Base-by-base conservation (phyloP, 1,284 basidiomycete species). In the Phlebopus sp. region DNA sequence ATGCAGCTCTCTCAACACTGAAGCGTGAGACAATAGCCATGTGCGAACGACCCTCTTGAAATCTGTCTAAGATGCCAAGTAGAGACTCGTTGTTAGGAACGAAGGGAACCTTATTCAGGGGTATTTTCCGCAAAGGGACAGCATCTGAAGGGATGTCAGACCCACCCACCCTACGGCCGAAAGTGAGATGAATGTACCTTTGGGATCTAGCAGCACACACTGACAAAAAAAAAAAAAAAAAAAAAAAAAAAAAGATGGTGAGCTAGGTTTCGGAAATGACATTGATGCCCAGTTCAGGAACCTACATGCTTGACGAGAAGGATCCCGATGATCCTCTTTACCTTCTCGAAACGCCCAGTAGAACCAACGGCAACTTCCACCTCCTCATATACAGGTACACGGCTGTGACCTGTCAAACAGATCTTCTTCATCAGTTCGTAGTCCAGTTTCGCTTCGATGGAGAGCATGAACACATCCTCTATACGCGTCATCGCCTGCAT, bases 41-140 rank as follows among this genome's bases (percentile, higher is more conserved):
- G 63, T 96, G 92, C 36, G 86, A 90, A 34, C 90, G 79, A 9
- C 92, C 92, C 62, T 94, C 91, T 65, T 95, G 92, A 68, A 96
- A 96, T 52, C 79, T 86, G 64, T 95, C 92, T 44, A 96, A 77
- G 55, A 95, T 90, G 34, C 90, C 86, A 17, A 95, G 79, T 4
- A 96, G 74, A 17, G 91, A 81, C 65, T 94, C 90, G 57, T 95
- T 90, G 47, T 82, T 84, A 1, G 92, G 87, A 1, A 95, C 89
- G 37, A 87, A 86, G 0, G 87, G 89, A 3, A 95, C 84, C 55
- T 87, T 90, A 68, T 94, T 94, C 42, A 93, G 72, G 2, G 86
- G 87, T 39, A 93, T 81, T 50, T 81, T 82, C 52, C 86, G 82
- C 29, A 93, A 70, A 0, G 90, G 90, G 8, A 82, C 78, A 0